These are phyloP conservation scores for Scheffersomyces cryptocercus DNA, from an alignment of 1,139 yeast species.

Conservation along the genomic window DNA sequence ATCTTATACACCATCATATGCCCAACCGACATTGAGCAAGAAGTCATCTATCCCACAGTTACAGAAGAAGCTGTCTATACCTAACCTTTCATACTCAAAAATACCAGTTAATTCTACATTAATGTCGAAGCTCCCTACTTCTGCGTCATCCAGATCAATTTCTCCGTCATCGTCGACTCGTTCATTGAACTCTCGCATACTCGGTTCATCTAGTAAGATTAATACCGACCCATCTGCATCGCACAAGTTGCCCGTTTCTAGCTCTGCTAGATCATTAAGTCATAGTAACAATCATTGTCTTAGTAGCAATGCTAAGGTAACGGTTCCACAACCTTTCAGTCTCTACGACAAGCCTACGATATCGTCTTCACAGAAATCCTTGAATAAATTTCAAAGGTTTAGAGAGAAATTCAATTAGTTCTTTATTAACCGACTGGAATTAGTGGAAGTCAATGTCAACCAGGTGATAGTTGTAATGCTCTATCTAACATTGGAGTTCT, in stretches of 20 bases:
- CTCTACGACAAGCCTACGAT: conserved; percentile 46
- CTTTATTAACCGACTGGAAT: neutral
- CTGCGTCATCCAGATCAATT: conserved; percentile 1
- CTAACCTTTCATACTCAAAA: neutral
- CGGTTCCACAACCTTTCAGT: conserved; percentile 20
- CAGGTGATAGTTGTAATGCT: no score
- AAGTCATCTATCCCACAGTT: conserved; percentile 13
- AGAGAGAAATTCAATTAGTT: conserved; percentile 27
- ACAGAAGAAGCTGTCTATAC: conserved; percentile 1
- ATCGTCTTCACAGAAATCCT: conserved; percentile 45
- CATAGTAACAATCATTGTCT: neutral
- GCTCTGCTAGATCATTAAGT: neutral
- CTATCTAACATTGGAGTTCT: neutral
- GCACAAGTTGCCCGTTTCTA: neutral
- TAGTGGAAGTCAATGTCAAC: no score
- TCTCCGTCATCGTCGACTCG: conserved; percentile 6
- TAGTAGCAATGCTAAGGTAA: conserved; percentile 1
- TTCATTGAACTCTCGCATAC: conserved; percentile 6
- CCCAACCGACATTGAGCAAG: conserved; percentile 2
- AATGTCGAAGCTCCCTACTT: neutral
- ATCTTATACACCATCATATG: neutral
- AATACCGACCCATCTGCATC: neutral
- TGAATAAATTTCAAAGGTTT: conserved; percentile 30
- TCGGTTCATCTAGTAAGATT: neutral
- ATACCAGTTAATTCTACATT: neutral